A percentile compares a stretch with the other conserved stretches of the same genome.
These are phyloP conservation scores for Penicillium sp. DNA, from an alignment of 2,329 filamentous ascomycete genomes.

Conservation along the genomic window DNA sequence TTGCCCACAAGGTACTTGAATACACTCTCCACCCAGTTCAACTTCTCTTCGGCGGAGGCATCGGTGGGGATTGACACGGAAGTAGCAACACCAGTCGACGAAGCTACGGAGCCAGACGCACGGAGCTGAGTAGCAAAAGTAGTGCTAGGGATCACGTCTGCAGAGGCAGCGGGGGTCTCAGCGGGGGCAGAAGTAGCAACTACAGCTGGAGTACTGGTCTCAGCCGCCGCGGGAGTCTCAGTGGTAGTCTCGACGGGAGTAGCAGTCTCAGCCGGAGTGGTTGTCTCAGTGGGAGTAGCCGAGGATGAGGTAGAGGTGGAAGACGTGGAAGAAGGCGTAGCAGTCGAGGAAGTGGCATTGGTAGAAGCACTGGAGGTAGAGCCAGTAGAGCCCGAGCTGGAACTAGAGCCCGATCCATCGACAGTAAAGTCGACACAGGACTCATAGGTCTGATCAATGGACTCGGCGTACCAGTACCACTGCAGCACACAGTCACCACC, in stretches of 20 bases:
- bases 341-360: neutral
- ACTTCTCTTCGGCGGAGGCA: slow-evolving; percentile 13
- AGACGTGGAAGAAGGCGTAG: neutral
- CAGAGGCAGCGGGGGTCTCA: neutral
- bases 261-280: neutral
- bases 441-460: slow-evolving; percentile 38
- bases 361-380: neutral
- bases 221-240: neutral
- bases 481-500: slow-evolving; percentile 35
- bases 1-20: slow-evolving; percentile 16
- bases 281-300: neutral
- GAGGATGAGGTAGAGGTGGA: neutral
- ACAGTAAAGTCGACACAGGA: slow-evolving; percentile 37
- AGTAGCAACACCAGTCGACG: slow-evolving; percentile 4
- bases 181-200: neutral
- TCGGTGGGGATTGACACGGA: slow-evolving; percentile 13
- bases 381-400: slow-evolving; percentile 6
- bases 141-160: slow-evolving; percentile 2
- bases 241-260: neutral
- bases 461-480: slow-evolving; percentile 38
- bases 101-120: slow-evolving; percentile 4
- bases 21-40: slow-evolving; percentile 13
- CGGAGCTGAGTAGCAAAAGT: slow-evolving; percentile 20
- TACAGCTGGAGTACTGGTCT: neutral
- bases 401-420: slow-evolving; percentile 21